Evolutionary conservation across 345 rosid genomes (phyloP).

Genomic region (Psidium guajava): DNA sequence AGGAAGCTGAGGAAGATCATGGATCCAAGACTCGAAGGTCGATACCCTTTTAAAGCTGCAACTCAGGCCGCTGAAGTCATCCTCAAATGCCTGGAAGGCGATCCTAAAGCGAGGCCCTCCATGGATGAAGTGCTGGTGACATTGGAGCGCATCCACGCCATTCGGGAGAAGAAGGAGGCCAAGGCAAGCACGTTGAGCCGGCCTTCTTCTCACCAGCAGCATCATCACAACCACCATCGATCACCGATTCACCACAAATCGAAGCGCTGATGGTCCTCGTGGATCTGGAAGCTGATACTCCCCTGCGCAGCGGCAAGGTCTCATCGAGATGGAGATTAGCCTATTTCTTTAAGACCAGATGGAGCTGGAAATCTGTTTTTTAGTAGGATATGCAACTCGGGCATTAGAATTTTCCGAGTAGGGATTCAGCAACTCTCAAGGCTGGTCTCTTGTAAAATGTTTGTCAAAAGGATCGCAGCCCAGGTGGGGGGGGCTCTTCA

Average conservation of each 20-base stretch:
- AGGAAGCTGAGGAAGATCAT: constrained; percentile 45
- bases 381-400: not conserved
- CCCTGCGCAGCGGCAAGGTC: not conserved
- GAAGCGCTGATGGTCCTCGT: not conserved
- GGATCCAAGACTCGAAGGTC: constrained; percentile 44
- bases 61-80: constrained; percentile 33
- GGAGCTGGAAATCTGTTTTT: not conserved
- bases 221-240: not conserved
- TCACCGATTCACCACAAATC: not conserved
- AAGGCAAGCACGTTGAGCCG: not conserved
- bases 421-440: not conserved
- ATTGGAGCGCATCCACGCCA: constrained; percentile 12
- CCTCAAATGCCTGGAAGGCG: constrained; percentile 42
- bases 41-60: constrained; percentile 41
- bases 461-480: not conserved
- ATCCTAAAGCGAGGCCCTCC: constrained; percentile 56
- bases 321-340: not conserved
- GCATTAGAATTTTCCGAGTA: not conserved
- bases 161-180: not conserved
- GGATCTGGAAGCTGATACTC: not conserved
- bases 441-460: not conserved
- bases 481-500: not conserved
- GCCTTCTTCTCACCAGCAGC: not conserved
- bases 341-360: not conserved
- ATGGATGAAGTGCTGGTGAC: constrained; percentile 43